Evolutionary conservation across 495 filamentous ascomycete species (phyloP), one percentile per base, ranked within the genome.

Genomic region (Penicillium dipodomyicola): DNA sequence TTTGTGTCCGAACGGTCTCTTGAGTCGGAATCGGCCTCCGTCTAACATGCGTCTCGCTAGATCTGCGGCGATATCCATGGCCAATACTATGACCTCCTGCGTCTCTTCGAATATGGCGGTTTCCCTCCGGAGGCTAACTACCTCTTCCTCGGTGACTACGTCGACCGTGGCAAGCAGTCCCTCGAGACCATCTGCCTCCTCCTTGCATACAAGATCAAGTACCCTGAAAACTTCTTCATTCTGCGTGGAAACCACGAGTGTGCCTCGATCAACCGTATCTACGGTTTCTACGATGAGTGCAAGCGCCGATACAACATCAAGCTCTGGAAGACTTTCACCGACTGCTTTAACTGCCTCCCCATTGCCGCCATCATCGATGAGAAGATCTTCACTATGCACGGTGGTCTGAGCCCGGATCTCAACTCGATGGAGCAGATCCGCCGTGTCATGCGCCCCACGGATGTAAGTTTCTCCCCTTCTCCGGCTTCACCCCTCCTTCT

Each of bases 351-450:
- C 81, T 98, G 94, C 80, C 74, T 98, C 68, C 94, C 94, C 30
- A 98, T 98, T 74, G 94, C 94, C n/a, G 94, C 94, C 54, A 98
- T 98, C 74, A 98, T 98, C 67, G 94, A 98, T 70, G 94, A 98
- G 82, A 98, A 98, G 88, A 98, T 98, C 66, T 97, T 98, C 83
- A 98, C 94, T 59, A 98, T 98, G 94, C 94, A 98, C 75, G 94
- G 94, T 67, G 94, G 94, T 65, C 78, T 98, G 67, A 97, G 94
- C 68, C 94, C 94, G 27, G 94, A 98, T 67, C 80, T 98, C 47
- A 98, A 97, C 81, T 97, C 94, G 30, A 98, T 98, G 94, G 94
- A 98, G 80, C 94, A 98, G 78, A 98, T 98, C 60, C 90, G 94
- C 66, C 88, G 94, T 61, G 94, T 98, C 58, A 98, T 98, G 94